Evolutionary conservation across 495 filamentous ascomycete species (phyloP), one percentile per base, ranked within the genome.

Genomic region (Penicillium ucsense): DNA sequence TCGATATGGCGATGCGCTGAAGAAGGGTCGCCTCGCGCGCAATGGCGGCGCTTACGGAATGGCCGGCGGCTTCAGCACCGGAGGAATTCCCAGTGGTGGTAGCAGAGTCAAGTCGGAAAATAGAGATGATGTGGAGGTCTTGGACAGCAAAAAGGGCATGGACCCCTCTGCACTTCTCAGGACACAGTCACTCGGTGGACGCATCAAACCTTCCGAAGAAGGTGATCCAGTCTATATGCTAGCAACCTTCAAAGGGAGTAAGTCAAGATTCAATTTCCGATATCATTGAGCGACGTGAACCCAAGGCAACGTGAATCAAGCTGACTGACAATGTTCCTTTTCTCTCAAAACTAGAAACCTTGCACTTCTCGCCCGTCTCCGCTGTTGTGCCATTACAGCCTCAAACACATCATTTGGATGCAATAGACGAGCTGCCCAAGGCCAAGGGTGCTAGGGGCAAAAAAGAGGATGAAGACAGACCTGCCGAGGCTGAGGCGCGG

Each of bases 351-450:
- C 29, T 41, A 85, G 81, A 79, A 47, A 76, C 85, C 54, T 59
- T 87, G 4, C 81, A 87, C 62, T 67, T 88, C n/a, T 85, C 79
- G 0, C 76, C 76, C 5, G 71, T 89, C 38, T 72, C 76, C 28
- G 80, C 81, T 0, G 78, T 87, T 11, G 82, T 85, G 9, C 84
- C 88, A 60, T 68, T 90, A 54, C 78, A 84, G 4, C 83, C 86
- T 4, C 82, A 89, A 52, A 78, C 86, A 51, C 79, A 84, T 53
- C 85, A 90, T 59, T 56, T 89, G 28, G 86, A 89, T 61, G 85
- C 86, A 0, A 43, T 77, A 38, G 66, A 76, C 35, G 83, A 86
- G 41, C 54, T 63, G 45, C 70, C 58, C 0, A 66, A 65, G 38
- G 61, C 55, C 4, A 49, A 61, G 38, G 50, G 55, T 4, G 48